Base-by-base conservation (phyloP, 2,329 filamentous ascomycete species). In the Aspergillus eucalypticola region DNA sequence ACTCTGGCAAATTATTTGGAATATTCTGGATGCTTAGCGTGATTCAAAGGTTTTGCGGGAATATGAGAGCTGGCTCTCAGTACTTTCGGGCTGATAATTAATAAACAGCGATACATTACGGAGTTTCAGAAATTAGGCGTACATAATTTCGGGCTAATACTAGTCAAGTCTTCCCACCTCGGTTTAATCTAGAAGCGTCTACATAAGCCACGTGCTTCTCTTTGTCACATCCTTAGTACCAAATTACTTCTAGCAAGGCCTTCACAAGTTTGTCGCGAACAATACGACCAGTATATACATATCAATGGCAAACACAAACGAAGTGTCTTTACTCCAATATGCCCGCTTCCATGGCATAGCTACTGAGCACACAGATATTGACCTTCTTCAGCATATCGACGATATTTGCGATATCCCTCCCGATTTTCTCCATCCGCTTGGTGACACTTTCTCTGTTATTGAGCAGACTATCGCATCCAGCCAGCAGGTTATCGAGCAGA, bases 311-410 rank as follows among this genome's bases (percentile, higher is more conserved):
- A 23, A 25, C 15, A 23, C 17, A 62, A 65, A 66, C 21, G 74
- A 77, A n/a, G 71, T 71, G 15, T 75, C 75, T 19, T 64, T 79
- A 6, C 68, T 83, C 7, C 77, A 82, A 17, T 84, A 83, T 63
- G 81, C 82, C 19, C 76, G 80, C 23, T 78, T 75, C 52, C 70
- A 82, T 59, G 75, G 75, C 3, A 71, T 83, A 21, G 77, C 75
- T 32, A 68, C 59, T 54, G 69, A 80, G 59, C 77, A 77, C 65
- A 68, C 67, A 3, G 65, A 66, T 5, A 64, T 74, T 1, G 58
- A 73, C 48, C 71, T 73, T 2, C 39, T 67, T 42, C 27, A 60
- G 21, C 53, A 59, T 38, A 38, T 68, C 53, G 42, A 70, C 35
- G 32, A 66, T 17, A 38, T 32, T n/a, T 58, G 50, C 56, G 58